phyloP scores from a whole-genome alignment of 805 yeast species.

The Yueomyces sp. region DNA sequence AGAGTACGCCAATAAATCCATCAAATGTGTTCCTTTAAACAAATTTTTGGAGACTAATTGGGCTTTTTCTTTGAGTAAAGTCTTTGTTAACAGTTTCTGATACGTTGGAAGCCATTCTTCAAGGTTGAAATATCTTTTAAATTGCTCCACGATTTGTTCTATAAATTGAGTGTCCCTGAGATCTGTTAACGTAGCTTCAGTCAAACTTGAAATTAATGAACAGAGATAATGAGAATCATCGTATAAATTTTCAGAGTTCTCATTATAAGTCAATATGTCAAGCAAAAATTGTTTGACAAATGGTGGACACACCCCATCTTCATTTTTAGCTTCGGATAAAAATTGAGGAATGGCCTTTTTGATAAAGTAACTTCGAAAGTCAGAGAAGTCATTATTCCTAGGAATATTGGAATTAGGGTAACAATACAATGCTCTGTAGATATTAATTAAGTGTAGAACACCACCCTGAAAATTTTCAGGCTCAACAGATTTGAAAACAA shows the following conservation, averaged over 20 bases:
- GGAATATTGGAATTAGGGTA: slow-evolving; percentile 58
- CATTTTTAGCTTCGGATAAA: slow-evolving; percentile 46
- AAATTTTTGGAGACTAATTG: slow-evolving; percentile 44
- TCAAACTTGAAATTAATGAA: slow-evolving; percentile 42
- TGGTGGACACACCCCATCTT: slow-evolving; percentile 46
- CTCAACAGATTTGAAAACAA: slow-evolving; percentile 32
- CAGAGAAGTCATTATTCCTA: slow-evolving; percentile 64
- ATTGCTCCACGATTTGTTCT: slow-evolving; percentile 43
- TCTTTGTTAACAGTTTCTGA: slow-evolving; percentile 31
- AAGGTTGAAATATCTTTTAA: slow-evolving; percentile 61
- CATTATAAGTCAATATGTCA: slow-evolving; percentile 68
- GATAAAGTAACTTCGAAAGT: slow-evolving; percentile 54
- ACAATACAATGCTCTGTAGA: slow-evolving; percentile 60
- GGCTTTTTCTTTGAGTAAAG: slow-evolving; percentile 47
- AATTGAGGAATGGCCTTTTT: slow-evolving; percentile 57
- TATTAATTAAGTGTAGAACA: slow-evolving; percentile 52
- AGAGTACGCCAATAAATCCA: slow-evolving; percentile 41
- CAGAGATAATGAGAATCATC: slow-evolving; percentile 60
- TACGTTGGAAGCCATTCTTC: slow-evolving; percentile 81
- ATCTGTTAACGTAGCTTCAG: slow-evolving; percentile 25
- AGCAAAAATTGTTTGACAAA: slow-evolving; percentile 50
- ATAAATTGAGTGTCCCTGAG: slow-evolving; percentile 28
- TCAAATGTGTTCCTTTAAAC: slow-evolving; percentile 31
- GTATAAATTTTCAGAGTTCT: slow-evolving; percentile 65
- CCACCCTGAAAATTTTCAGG: slow-evolving; percentile 32